A percentile compares a stretch with the other conserved stretches of the same genome.
Conservation (phyloP, 371 early-diverging fungal genomes). For the Mucor piriformis region DNA sequence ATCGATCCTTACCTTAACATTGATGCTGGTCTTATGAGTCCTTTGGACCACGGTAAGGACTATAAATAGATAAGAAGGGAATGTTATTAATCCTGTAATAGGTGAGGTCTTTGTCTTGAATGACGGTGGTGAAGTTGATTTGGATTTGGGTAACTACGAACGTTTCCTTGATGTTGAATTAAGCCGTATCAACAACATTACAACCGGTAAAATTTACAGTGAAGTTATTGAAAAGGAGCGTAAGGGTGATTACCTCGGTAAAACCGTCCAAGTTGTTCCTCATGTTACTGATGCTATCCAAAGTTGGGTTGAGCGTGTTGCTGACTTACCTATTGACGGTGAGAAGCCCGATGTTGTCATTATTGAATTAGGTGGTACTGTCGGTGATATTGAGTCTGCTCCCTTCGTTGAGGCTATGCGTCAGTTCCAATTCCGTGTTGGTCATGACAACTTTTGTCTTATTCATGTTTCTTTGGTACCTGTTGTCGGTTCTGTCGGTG, state of each 20-base stretch:
- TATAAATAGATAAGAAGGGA: neutral
- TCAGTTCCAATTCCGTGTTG: conserved; percentile 98
- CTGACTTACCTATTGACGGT: conserved; percentile 85
- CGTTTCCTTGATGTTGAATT: conserved; percentile 95
- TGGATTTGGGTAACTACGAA: conserved; percentile 99
- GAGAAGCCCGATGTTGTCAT: conserved; percentile 97
- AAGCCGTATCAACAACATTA: conserved; percentile 97
- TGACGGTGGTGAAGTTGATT: conserved; percentile 99
- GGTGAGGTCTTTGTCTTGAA: conserved; percentile 99
- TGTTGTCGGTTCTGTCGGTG: conserved; percentile 96
- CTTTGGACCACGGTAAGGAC: conserved; percentile 92
- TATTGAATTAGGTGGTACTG: conserved; percentile 99
- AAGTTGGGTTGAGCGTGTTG: conserved; percentile 96
- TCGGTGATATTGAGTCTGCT: conserved; percentile 98
- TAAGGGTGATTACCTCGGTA: conserved; percentile 96
- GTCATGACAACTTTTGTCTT: conserved; percentile 95
- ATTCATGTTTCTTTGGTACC: conserved; percentile 98
- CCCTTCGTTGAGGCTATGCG: conserved; percentile 99
- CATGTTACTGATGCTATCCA: conserved; percentile 98
- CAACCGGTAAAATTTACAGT: conserved; percentile 98
- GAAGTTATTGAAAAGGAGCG: conserved; percentile 94
- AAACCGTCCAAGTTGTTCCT: conserved; percentile 99
- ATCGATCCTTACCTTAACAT: conserved; percentile 99
- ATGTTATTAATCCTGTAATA: conserved; percentile 19
- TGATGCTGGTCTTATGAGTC: conserved; percentile 97